Base-by-base conservation (phyloP, 495 filamentous ascomycete species). In the Aspergillus ellipticus region DNA sequence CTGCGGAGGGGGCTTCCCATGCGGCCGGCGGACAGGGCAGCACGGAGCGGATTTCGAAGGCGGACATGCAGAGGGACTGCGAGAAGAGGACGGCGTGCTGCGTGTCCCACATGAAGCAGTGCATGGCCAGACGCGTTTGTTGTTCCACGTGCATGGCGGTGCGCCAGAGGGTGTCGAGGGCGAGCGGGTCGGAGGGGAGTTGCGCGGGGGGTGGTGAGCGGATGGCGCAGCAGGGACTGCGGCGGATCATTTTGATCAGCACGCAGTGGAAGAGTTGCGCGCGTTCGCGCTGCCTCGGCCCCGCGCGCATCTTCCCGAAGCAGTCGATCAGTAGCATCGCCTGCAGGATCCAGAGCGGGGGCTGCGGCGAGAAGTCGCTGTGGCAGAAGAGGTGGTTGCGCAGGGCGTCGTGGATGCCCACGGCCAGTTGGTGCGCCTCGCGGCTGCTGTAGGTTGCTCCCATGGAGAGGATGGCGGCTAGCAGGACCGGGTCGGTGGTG, bases 101-200 rank as follows among this genome's bases (percentile, higher is more conserved):
- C 0, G 76, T 79, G 54, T 82, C 80, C 81, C 79, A 82, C 74
- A 84, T 81, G 56, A 84, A 85, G 53, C 78, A 82, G 26, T 80
- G 70, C 47, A 83, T 71, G 0, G 77, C 75, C 6, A 83, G 63
- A 22, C 79, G 71, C 63, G 81, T 79, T 28, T 76, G 74, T 54
- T 84, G 80, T 57, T 84, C 80, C 6, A 68, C 74, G 41, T 79
- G 72, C 54, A 78, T 74, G 66, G 76, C 77, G 6, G 64, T 60
- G 53, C 61, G 62, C 82, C 80, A 83, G n/a, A 66, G 59, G 20
- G 57, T 35, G 2, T 80, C 71, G 6, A 71, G 49, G 47, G 74
- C 66, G 0, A 64, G 59, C 31, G 61, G 54, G 52, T n/a, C n/a
- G n/a, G n/a, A n/a, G 42, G 65, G 59, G 15, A 51, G 59, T 20